Evolutionary conservation across 2,329 filamentous ascomycete genomes (phyloP).

Genomic region (Arthrobotrys pseudoclavata): DNA sequence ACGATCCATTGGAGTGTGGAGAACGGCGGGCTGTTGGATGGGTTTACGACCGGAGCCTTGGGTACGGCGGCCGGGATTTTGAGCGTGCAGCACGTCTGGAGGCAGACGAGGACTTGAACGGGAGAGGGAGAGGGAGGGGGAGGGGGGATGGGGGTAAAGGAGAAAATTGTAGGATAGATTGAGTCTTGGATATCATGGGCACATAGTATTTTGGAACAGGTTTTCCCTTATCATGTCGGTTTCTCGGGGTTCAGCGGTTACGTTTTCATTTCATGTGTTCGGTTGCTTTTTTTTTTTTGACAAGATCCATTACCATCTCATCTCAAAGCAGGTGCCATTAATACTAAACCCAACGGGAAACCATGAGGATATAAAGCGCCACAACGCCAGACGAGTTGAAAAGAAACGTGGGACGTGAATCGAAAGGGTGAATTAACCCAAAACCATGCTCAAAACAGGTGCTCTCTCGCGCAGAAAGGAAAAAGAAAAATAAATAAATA

Average conservation of each 20-base stretch:
- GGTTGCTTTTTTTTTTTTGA: constrained; percentile 18
- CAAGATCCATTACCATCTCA: constrained; percentile 20
- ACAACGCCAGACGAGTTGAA: constrained; percentile 11
- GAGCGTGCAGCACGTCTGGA: constrained; percentile 68
- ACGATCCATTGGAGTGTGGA: constrained; percentile 84
- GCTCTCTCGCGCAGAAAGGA: not conserved
- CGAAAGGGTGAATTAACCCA: not conserved
- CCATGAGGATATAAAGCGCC: not conserved
- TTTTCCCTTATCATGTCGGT: constrained; percentile 27
- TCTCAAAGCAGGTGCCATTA: constrained; percentile 7
- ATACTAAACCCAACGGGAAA: constrained; percentile 4
- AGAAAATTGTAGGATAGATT: constrained; percentile 42
- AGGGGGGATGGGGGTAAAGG: constrained; percentile 1
- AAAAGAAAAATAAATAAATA: constrained; percentile 6
- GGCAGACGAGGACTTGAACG: constrained; percentile 64
- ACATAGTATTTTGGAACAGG: constrained; percentile 19
- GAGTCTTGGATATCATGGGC: constrained; percentile 26
- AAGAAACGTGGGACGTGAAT: constrained; percentile 1
- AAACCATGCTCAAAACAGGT: constrained; percentile 2
- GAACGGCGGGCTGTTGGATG: constrained; percentile 74
- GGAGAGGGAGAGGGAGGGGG: not conserved
- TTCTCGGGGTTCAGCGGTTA: constrained; percentile 48
- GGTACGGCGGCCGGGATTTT: constrained; percentile 70
- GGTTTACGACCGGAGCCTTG: constrained; percentile 71
- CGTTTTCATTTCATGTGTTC: constrained; percentile 21